phyloP scores from a whole-genome alignment of 768 basidiomycete species.

The Leccinum incarnatum region DNA sequence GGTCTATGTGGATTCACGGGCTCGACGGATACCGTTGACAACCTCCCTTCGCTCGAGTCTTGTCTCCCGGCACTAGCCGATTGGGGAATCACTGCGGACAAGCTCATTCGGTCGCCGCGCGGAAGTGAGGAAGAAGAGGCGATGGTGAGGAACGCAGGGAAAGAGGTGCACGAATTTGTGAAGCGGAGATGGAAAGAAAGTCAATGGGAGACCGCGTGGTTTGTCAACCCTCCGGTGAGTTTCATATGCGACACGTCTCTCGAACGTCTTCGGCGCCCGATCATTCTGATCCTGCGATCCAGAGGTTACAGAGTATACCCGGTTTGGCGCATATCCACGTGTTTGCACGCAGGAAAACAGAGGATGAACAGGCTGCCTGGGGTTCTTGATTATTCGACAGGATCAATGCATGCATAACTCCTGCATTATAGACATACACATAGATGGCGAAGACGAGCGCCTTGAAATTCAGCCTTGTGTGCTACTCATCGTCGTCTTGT shows the following conservation, averaged over 20 bases:
- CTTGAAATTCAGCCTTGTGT: neutral
- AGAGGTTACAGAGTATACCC: slow-evolving; percentile 82
- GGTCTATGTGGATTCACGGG: slow-evolving; percentile 86
- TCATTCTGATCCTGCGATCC: slow-evolving; percentile 5
- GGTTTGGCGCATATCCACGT: slow-evolving; percentile 86
- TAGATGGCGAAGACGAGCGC: slow-evolving; percentile 6
- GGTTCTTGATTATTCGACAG: slow-evolving; percentile 2
- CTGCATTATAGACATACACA: slow-evolving; percentile 2
- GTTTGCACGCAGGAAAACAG: slow-evolving; percentile 62
- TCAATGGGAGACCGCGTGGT: slow-evolving; percentile 92
- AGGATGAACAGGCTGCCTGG: slow-evolving; percentile 22
- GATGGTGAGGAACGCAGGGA: slow-evolving; percentile 49
- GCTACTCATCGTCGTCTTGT: neutral
- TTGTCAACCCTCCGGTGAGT: slow-evolving; percentile 82
- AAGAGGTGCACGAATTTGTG: slow-evolving; percentile 63
- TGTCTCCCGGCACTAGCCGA: slow-evolving; percentile 64
- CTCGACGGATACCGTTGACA: slow-evolving; percentile 48
- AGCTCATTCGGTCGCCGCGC: slow-evolving; percentile 49
- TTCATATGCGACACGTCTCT: neutral
- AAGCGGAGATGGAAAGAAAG: slow-evolving; percentile 61
- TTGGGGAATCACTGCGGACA: slow-evolving; percentile 67
- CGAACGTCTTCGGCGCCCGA: neutral
- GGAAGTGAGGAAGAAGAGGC: slow-evolving; percentile 53
- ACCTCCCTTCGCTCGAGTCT: slow-evolving; percentile 53
- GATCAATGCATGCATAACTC: neutral